Conservation (phyloP, 2,329 filamentous ascomycete genomes). For the Microsporum canis region DNA sequence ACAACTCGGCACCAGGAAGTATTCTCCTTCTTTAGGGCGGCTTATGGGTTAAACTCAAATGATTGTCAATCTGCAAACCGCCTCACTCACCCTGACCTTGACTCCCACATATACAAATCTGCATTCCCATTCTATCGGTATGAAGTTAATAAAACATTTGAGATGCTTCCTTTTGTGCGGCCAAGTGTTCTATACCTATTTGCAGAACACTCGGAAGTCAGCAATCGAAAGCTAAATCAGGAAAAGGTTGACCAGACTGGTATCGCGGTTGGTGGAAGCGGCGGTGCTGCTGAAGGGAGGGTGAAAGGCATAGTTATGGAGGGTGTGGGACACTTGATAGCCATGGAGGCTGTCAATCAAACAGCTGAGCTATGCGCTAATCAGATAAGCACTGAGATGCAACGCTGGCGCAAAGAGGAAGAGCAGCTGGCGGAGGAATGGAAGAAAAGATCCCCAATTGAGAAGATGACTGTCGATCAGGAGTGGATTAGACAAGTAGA, state of each 20-base stretch:
- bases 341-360: slow-evolving; percentile 62
- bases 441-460: slow-evolving; percentile 37
- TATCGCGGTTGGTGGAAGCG: slow-evolving; percentile 31
- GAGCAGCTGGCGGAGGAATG: slow-evolving; percentile 45
- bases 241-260: slow-evolving; percentile 34
- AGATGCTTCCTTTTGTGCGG: slow-evolving; percentile 32
- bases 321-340: slow-evolving; percentile 64
- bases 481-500: slow-evolving; percentile 35
- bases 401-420: slow-evolving; percentile 48
- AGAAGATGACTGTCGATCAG: slow-evolving; percentile 48
- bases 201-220: slow-evolving; percentile 34
- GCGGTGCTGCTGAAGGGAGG: slow-evolving; percentile 52
- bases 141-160: slow-evolving; percentile 30
- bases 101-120: slow-evolving; percentile 19
- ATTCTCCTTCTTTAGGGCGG: slow-evolving; percentile 39
- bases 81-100: slow-evolving; percentile 37
- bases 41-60: slow-evolving; percentile 48
- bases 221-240: slow-evolving; percentile 27
- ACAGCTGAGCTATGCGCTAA: slow-evolving; percentile 51
- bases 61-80: slow-evolving; percentile 28
- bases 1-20: slow-evolving; percentile 87
- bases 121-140: slow-evolving; percentile 36
- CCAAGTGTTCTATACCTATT: slow-evolving; percentile 39
- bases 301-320: slow-evolving; percentile 57
- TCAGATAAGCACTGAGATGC: slow-evolving; percentile 49